Conservation (phyloP, 495 filamentous ascomycete species). For the Annulohypoxylon bovei region DNA sequence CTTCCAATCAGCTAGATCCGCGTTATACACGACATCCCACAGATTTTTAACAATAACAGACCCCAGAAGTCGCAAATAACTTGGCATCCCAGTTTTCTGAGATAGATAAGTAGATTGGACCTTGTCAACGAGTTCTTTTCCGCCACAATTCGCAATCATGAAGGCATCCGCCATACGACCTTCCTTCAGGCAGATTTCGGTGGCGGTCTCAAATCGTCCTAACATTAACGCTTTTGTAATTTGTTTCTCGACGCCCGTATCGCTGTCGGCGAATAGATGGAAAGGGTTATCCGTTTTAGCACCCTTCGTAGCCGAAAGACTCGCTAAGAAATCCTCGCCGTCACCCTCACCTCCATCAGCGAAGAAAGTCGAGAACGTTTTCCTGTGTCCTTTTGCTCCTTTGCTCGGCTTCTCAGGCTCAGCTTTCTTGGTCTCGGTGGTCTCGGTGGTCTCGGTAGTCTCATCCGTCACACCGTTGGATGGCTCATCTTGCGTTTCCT, state of each 20-base stretch:
- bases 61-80: slow-evolving; percentile 89
- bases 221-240: slow-evolving; percentile 90
- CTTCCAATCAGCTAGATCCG: slow-evolving; percentile 92
- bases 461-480: slow-evolving; percentile 58
- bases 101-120: slow-evolving; percentile 92
- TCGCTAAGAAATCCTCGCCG: slow-evolving; percentile 88
- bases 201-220: slow-evolving; percentile 89
- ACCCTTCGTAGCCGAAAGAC: slow-evolving; percentile 63
- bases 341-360: slow-evolving; percentile 74
- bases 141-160: slow-evolving; percentile 97
- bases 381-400: slow-evolving; percentile 56
- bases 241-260: slow-evolving; percentile 81
- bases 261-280: slow-evolving; percentile 77
- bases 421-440: slow-evolving; percentile 49
- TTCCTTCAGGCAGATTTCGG: slow-evolving; percentile 87
- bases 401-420: slow-evolving; percentile 56
- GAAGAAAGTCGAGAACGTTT: slow-evolving; percentile 82
- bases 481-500: slow-evolving; percentile 63
- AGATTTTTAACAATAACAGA: slow-evolving; percentile 96
- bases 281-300: slow-evolving; percentile 63
- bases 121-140: slow-evolving; percentile 92
- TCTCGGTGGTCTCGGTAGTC: slow-evolving; percentile 45
- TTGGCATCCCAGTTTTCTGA: slow-evolving; percentile 81
- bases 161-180: slow-evolving; percentile 94
- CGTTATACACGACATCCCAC: slow-evolving; percentile 98